phyloP scores from a whole-genome alignment of 2,329 filamentous ascomycete species.

The Diaporthe sp. region DNA sequence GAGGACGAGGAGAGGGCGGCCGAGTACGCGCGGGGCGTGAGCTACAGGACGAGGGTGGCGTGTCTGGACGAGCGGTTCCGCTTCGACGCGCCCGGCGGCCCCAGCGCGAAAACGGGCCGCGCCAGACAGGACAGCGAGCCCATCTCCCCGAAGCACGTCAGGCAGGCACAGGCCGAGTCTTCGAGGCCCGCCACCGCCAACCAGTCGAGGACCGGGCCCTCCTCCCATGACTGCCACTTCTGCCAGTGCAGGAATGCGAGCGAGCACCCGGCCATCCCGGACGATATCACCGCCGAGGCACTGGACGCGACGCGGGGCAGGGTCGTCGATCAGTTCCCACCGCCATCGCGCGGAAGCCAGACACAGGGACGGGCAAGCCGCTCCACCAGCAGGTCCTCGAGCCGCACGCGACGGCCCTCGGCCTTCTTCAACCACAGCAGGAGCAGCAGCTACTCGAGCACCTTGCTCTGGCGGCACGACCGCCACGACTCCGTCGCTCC shows the following conservation, averaged over 20 bases:
- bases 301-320: conserved; percentile 8
- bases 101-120: background rate
- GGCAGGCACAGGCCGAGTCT: background rate
- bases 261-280: background rate
- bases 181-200: background rate
- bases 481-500: no score
- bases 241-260: background rate
- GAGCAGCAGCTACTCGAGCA: conserved; percentile 24
- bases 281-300: background rate
- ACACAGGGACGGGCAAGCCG: background rate
- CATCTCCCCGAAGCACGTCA: conserved; percentile 19
- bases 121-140: conserved; percentile 27
- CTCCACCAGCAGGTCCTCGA: background rate
- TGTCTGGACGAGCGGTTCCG: conserved; percentile 30
- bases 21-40: conserved; percentile 10
- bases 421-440: conserved; percentile 20
- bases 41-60: background rate
- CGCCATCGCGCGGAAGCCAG: background rate
- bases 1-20: conserved; percentile 22
- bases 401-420: background rate
- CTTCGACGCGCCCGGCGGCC: background rate
- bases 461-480: conserved; percentile 28
- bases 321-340: background rate
- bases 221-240: conserved; percentile 16
- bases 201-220: background rate